Percentiles rank a stretch among this genome's conserved stretches.
Conservation (phyloP, 2,329 filamentous ascomycete species). For the Diaporthe destruens region DNA sequence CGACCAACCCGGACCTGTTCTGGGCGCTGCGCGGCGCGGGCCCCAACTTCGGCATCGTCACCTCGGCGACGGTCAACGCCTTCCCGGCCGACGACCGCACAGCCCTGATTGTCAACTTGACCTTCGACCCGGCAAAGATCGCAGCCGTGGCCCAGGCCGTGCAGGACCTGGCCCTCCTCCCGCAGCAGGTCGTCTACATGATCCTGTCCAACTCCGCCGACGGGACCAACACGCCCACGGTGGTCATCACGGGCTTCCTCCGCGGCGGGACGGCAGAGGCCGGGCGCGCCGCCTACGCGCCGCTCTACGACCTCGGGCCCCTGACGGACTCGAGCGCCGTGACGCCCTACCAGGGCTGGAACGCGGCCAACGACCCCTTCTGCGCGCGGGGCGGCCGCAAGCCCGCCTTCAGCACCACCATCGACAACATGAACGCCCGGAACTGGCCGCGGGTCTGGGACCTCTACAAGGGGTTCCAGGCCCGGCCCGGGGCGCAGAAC, state of each 20-base stretch:
- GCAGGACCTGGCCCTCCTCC: constrained; percentile 48
- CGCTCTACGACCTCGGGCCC: constrained; percentile 52
- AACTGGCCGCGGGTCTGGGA: constrained; percentile 57
- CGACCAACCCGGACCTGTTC: constrained; percentile 59
- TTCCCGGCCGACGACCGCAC: constrained; percentile 52
- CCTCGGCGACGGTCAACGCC: constrained; percentile 62
- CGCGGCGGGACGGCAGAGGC: constrained; percentile 50
- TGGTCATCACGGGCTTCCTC: constrained; percentile 29
- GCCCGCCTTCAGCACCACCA: constrained; percentile 52
- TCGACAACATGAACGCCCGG: constrained; percentile 51
- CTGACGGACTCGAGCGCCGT: constrained; percentile 46
- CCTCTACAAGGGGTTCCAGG: constrained; percentile 53
- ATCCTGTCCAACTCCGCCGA: constrained; percentile 20
- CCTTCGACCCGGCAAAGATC: constrained; percentile 59
- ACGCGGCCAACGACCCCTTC: constrained; percentile 53
- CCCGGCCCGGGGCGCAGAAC: constrained; percentile 49
- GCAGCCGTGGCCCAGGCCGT: constrained; percentile 57
- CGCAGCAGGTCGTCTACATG: constrained; percentile 32
- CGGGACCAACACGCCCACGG: constrained; percentile 8
- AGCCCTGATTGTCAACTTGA: constrained; percentile 52
- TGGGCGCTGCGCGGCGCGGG: constrained; percentile 70
- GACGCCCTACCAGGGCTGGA: constrained; percentile 54
- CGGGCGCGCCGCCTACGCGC: constrained; percentile 50
- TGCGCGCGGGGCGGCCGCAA: constrained; percentile 55
- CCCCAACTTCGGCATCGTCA: constrained; percentile 71